Percentiles rank a stretch among this genome's conserved stretches.
Conservation (phyloP, 305 asterid species). For the Ajuga reptans region DNA sequence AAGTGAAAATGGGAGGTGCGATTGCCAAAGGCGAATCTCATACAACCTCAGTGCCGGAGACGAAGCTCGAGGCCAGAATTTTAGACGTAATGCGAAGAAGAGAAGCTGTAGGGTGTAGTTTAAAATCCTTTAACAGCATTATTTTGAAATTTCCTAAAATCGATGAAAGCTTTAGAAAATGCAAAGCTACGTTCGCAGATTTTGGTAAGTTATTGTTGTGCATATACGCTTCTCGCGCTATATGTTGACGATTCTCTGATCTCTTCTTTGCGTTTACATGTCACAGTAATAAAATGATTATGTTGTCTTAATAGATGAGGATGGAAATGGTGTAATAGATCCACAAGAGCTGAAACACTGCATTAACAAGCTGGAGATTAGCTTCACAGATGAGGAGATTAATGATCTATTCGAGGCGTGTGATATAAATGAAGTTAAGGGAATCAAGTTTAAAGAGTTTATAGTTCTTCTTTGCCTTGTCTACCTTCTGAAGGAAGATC, state of each 20-base stretch:
- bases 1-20: conserved; percentile 57
- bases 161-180: conserved; percentile 62
- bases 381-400: conserved; percentile 64
- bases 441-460: conserved; percentile 70
- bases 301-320: conserved; percentile 42
- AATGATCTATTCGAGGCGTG: conserved; percentile 66
- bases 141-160: conserved; percentile 74
- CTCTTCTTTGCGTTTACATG: not conserved
- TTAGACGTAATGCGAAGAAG: conserved; percentile 56
- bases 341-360: conserved; percentile 73
- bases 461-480: conserved; percentile 85
- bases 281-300: not conserved
- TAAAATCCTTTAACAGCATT: conserved; percentile 61
- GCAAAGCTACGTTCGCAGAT: conserved; percentile 48
- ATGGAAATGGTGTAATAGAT: conserved; percentile 66
- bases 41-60: conserved; percentile 32
- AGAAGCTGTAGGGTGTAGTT: conserved; percentile 53
- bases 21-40: conserved; percentile 40
- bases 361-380: conserved; percentile 55
- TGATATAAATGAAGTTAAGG: conserved; percentile 61
- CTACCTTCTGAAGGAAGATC: conserved; percentile 68
- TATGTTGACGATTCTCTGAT: not conserved
- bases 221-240: not conserved
- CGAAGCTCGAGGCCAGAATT: conserved; percentile 66
- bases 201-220: conserved; percentile 39